Evolutionary conservation across 1,284 basidiomycete species (phyloP).

Genomic region (Irpex sp.): DNA sequence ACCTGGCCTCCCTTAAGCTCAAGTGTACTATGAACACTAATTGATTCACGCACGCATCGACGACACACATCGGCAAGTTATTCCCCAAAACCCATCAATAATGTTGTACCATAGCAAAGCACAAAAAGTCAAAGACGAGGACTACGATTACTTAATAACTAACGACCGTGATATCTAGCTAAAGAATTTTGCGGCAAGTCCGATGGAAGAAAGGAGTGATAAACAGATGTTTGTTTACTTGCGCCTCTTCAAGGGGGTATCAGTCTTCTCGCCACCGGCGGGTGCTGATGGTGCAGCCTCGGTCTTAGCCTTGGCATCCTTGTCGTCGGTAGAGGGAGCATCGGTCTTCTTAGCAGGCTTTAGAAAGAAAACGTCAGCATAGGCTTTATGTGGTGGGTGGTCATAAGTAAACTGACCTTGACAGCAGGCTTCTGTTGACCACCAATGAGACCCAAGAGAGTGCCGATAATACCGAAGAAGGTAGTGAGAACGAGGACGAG

Average conservation of each 20-base stretch:
- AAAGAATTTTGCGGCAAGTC: background rate
- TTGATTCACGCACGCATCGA: background rate
- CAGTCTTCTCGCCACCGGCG: constrained; percentile 65
- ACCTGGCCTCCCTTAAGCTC: background rate
- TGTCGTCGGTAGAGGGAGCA: constrained; percentile 56
- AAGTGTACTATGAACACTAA: background rate
- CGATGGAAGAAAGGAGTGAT: constrained; percentile 11
- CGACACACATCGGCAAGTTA: constrained; percentile 7
- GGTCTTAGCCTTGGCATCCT: constrained; percentile 43
- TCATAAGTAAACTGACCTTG: constrained; percentile 36
- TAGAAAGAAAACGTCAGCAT: constrained; percentile 6
- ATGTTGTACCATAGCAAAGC: constrained; percentile 20
- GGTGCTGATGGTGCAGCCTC: constrained; percentile 63
- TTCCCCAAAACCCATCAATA: constrained; percentile 25
- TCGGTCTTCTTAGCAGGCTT: constrained; percentile 76
- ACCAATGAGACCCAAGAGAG: constrained; percentile 76
- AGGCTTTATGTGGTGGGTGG: background rate
- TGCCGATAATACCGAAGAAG: constrained; percentile 79
- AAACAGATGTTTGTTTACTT: constrained; percentile 29
- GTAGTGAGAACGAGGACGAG: constrained; percentile 72
- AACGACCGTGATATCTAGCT: constrained; percentile 9
- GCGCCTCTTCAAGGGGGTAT: constrained; percentile 55
- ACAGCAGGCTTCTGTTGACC: constrained; percentile 65
- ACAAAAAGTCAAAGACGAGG: constrained; percentile 13
- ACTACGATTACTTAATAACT: constrained; percentile 3